phyloP scores from a whole-genome alignment of 1,284 basidiomycete genomes.

The Violaceomyces palustris region DNA sequence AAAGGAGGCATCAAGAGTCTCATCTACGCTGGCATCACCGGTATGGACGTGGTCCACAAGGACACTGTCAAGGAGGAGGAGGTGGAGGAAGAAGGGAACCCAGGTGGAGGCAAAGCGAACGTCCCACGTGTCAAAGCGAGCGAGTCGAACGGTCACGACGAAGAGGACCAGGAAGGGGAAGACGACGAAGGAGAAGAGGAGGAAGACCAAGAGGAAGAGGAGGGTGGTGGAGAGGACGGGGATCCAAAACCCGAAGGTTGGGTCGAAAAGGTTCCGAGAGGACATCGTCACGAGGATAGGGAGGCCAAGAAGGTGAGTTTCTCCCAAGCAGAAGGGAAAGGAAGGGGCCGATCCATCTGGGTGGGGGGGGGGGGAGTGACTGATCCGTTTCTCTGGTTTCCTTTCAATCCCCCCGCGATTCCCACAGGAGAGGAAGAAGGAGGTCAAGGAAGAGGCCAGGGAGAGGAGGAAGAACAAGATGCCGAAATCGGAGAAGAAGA shows the following conservation, averaged over 20 bases:
- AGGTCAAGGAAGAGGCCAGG: conserved; percentile 37
- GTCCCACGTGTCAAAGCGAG: too few relatives aligned
- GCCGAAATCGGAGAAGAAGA: conserved; percentile 48
- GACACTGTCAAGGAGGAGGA: neutral
- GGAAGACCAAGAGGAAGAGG: conserved; percentile 27
- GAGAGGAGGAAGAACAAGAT: conserved; percentile 50
- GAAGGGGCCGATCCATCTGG: too few relatives aligned
- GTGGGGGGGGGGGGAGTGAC: too few relatives aligned
- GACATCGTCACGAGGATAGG: too few relatives aligned
- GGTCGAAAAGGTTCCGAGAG: too few relatives aligned
- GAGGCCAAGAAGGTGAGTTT: too few relatives aligned
- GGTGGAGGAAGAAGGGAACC: neutral
- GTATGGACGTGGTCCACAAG: conserved; percentile 12
- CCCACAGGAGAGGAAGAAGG: conserved; percentile 31
- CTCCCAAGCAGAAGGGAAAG: too few relatives aligned
- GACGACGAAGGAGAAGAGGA: conserved; percentile 21
- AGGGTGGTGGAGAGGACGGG: conserved; percentile 36
- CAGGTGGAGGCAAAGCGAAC: neutral
- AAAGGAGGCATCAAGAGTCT: conserved; percentile 11
- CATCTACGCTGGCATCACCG: conserved; percentile 24
- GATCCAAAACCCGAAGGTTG: conserved; percentile 15
- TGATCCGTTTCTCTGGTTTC: too few relatives aligned
- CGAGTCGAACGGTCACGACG: conserved; percentile 3
- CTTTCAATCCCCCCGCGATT: neutral
- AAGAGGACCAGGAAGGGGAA: conserved; percentile 16